Percentiles rank a stretch among this genome's conserved stretches.
phyloP scores from a whole-genome alignment of 2,329 filamentous ascomycete genomes.

The Trichothecium roseum region DNA sequence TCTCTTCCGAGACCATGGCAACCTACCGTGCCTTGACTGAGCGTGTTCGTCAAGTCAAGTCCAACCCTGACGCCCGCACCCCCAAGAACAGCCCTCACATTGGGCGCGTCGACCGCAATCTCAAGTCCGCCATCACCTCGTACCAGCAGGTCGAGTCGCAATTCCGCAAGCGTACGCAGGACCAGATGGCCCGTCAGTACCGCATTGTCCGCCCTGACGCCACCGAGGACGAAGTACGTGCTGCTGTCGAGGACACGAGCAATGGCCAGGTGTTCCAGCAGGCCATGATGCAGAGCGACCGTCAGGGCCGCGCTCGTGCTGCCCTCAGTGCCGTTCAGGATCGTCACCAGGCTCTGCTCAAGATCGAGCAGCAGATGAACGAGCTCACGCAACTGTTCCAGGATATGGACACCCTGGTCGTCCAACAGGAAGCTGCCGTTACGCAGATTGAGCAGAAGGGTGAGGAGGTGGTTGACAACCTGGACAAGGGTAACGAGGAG shows the following conservation, averaged over 20 bases:
- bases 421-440: slow-evolving; percentile 76
- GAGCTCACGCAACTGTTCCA: slow-evolving; percentile 82
- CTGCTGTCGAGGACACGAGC: slow-evolving; percentile 62
- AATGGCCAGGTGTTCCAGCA: slow-evolving; percentile 80
- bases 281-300: slow-evolving; percentile 71
- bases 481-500: slow-evolving; percentile 76
- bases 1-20: slow-evolving; percentile 72
- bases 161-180: slow-evolving; percentile 70
- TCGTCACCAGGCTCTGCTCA: slow-evolving; percentile 77
- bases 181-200: slow-evolving; percentile 83
- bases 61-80: slow-evolving; percentile 62
- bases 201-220: slow-evolving; percentile 80
- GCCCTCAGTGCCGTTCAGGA: slow-evolving; percentile 72
- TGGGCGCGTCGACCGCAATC: slow-evolving; percentile 64
- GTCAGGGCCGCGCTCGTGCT: slow-evolving; percentile 69
- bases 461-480: slow-evolving; percentile 74
- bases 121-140: slow-evolving; percentile 70
- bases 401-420: slow-evolving; percentile 75
- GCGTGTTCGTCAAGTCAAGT: slow-evolving; percentile 74
- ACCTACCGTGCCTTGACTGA: slow-evolving; percentile 71
- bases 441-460: slow-evolving; percentile 76
- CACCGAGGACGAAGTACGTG: slow-evolving; percentile 64
- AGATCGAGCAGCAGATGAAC: slow-evolving; percentile 85
- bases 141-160: slow-evolving; percentile 74
- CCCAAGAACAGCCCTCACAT: slow-evolving; percentile 72